Evolutionary conservation across 2,329 filamentous ascomycete genomes (phyloP), one percentile per base, ranked within the genome.

Genomic region (Pseudogymnoascus sp.): DNA sequence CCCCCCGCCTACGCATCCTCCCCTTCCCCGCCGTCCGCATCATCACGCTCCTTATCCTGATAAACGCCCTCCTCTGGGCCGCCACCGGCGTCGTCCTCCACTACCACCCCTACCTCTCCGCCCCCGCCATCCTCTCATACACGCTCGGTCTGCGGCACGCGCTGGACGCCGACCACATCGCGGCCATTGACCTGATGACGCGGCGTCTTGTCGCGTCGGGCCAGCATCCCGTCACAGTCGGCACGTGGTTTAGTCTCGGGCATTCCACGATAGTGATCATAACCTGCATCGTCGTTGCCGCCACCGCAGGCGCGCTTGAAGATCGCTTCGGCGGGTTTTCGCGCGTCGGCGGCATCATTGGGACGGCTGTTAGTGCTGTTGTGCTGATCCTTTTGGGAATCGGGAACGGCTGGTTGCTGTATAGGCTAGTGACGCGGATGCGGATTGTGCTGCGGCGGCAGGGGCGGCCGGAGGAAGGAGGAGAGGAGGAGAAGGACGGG

Each of bases 111-210:
- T 78, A 81, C 0, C 82, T 97, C 66, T 85, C 93, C 60, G 89
- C 89, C 1, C 88, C 92, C 2, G 91, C 92, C 1, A 86, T 93
- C 1, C 83, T 98, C 0, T 88, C 93, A 26, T 98, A 96, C 75
- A 91, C 91, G 0, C 83, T 98, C 10, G 93, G 93, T 2, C 83
- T 98, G 11, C 89, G 93, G 43, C 93, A 98, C 79, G 93, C 93
- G n/a, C 85, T 98, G 50, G 95, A 98, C 72, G 95, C 93, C n/a
- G 93, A 98, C 76, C 95, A 98, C 72, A 90, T 90, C 67, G 70
- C 64, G 70, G 93, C 93, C 66, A 99, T 98, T 70, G 93, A 98
- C 76, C 83, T 98, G 38, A 96, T 96, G 88, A 98, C 95, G 0
- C 84, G 95, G 2, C 87, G 93, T 6, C 84, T 98, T 24, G 86